A percentile compares a stretch with the other conserved stretches of the same genome.
phyloP scores from a whole-genome alignment of 2,329 filamentous ascomycete genomes.

The Pochonia chlamydosporia region DNA sequence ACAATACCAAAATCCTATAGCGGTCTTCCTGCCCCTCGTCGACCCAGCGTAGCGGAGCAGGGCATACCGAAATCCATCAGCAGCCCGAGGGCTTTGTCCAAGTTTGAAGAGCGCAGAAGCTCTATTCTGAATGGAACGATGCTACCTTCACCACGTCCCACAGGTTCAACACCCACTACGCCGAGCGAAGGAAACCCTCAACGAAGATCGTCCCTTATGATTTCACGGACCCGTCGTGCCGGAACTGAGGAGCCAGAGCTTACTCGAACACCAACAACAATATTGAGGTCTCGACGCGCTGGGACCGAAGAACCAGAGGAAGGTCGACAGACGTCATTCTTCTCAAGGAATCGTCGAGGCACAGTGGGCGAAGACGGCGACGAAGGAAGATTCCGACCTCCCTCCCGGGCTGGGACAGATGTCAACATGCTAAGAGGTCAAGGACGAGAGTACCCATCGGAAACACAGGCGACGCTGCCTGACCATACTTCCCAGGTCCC shows the following conservation, averaged over 20 bases:
- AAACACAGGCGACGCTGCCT: constrained; percentile 28
- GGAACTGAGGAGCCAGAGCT: constrained; percentile 47
- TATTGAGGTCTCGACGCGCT: constrained; percentile 39
- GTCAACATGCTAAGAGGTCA: constrained; percentile 32
- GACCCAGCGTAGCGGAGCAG: constrained; percentile 37
- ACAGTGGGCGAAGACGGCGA: constrained; percentile 45
- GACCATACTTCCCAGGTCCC: constrained; percentile 30
- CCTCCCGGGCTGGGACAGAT: constrained; percentile 55
- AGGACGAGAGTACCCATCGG: constrained; percentile 20
- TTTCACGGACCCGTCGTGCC: constrained; percentile 39
- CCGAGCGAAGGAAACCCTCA: constrained; percentile 29
- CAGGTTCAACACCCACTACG: constrained; percentile 32
- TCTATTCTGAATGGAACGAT: constrained; percentile 39
- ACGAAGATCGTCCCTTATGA: constrained; percentile 49
- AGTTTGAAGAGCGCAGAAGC: constrained; percentile 47
- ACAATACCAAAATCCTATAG: constrained; percentile 36
- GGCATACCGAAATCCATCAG: constrained; percentile 29
- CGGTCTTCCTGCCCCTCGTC: constrained; percentile 30
- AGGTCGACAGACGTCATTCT: constrained; percentile 34
- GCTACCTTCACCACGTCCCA: constrained; percentile 39
- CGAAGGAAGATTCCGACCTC: constrained; percentile 44
- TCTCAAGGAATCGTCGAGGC: constrained; percentile 40
- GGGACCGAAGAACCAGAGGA: constrained; percentile 44
- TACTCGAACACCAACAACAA: constrained; percentile 42
- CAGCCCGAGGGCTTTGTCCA: constrained; percentile 43